Evolutionary conservation across 495 filamentous ascomycete species (phyloP).

Genomic region (Podospora tetraspora): DNA sequence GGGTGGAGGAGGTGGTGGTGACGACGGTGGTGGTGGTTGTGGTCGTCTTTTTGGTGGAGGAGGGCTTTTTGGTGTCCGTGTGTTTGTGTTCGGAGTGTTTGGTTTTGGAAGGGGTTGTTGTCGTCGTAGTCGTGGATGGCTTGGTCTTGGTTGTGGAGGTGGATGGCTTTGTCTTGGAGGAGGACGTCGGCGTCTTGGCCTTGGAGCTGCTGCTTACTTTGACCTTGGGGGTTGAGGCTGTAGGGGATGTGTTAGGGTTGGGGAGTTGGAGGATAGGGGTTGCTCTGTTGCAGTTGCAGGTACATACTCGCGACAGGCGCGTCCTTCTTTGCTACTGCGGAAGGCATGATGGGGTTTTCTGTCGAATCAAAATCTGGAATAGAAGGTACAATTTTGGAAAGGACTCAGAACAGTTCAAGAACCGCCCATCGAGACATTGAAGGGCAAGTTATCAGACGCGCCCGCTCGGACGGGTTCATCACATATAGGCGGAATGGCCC

Average conservation of each 20-base stretch:
- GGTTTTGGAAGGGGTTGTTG: constrained; percentile 4
- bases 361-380: too few species aligned
- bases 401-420: too few species aligned
- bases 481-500: not conserved
- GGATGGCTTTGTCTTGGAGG: constrained; percentile 8
- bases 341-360: not conserved
- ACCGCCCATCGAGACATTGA: not conserved
- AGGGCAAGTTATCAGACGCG: not conserved
- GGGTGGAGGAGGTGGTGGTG: not conserved
- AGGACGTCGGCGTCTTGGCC: constrained; percentile 7
- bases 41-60: not conserved
- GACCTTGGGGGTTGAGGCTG: constrained; percentile 4
- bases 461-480: not conserved
- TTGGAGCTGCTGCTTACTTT: constrained; percentile 9
- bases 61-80: constrained; percentile 5
- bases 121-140: not conserved
- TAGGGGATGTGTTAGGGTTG: not conserved
- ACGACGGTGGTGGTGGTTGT: not conserved
- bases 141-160: not conserved
- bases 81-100: constrained; percentile 3
- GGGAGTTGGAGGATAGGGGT: too few species aligned
- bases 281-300: not conserved
- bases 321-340: not conserved
- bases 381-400: too few species aligned
- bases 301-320: not conserved